A percentile compares a stretch with the other conserved stretches of the same genome.
Conservation (phyloP, 495 filamentous ascomycete species). For the Acidiella bohemica region DNA sequence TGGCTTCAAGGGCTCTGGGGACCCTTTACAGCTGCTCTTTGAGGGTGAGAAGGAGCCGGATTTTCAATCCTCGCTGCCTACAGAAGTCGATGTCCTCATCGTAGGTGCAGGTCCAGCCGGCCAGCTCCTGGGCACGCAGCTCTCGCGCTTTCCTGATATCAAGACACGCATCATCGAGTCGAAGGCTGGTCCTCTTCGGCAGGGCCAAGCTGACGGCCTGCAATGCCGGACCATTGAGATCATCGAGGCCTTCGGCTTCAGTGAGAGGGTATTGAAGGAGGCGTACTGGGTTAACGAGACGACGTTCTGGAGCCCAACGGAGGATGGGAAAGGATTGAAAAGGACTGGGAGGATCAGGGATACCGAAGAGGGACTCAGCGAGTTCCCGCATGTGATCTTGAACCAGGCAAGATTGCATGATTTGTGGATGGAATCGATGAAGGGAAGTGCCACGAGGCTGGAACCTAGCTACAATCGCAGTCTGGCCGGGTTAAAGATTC, state of each 20-base stretch:
- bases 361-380: conserved; percentile 49
- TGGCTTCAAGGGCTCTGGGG: conserved; percentile 16
- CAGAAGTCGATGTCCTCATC: conserved; percentile 43
- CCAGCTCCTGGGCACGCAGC: conserved; percentile 53
- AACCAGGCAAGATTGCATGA: conserved; percentile 50
- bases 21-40: conserved; percentile 16
- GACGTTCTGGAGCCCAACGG: conserved; percentile 28
- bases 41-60: conserved; percentile 16
- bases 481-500: conserved; percentile 24
- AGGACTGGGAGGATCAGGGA: conserved; percentile 45
- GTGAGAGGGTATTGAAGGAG: conserved; percentile 56
- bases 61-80: conserved; percentile 16
- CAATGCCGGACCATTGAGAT: conserved; percentile 73
- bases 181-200: conserved; percentile 43
- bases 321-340: conserved; percentile 35
- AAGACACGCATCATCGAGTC: conserved; percentile 51
- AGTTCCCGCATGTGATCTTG: conserved; percentile 60
- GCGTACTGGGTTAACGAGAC: conserved; percentile 57
- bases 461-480: conserved; percentile 24
- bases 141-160: conserved; percentile 44
- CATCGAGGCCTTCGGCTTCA: conserved; percentile 62
- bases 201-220: conserved; percentile 71
- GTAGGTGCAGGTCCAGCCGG: conserved; percentile 57
- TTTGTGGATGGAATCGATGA: conserved; percentile 23
- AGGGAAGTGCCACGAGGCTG: conserved; percentile 20